Percentiles rank a stretch among this genome's conserved stretches.
Evolutionary conservation across 495 filamentous ascomycete genomes (phyloP).

Genomic region (Cudoniella acicularis): DNA sequence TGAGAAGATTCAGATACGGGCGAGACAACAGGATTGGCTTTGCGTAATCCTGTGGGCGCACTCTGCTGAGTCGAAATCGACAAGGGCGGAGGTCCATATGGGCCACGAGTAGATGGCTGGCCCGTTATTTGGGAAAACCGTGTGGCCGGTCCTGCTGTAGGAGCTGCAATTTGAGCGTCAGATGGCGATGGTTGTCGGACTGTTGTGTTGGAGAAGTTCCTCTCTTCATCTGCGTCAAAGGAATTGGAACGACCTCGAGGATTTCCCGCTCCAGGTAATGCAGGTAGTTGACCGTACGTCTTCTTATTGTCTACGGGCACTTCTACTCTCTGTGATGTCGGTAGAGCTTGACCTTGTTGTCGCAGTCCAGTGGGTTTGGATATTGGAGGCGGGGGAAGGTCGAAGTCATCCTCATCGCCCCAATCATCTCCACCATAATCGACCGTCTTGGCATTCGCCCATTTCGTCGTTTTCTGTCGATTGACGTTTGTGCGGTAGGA

Average conservation of each 20-base stretch:
- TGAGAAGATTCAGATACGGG: constrained; percentile 12
- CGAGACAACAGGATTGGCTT: constrained; percentile 9
- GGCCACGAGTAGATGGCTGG: constrained; percentile 11
- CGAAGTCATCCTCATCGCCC: constrained; percentile 75
- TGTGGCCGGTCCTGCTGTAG: constrained; percentile 8
- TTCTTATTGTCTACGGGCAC: constrained; percentile 12
- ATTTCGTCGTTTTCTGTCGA: constrained; percentile 88
- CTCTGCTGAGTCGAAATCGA: constrained; percentile 12
- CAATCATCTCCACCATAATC: constrained; percentile 94
- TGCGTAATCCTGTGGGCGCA: constrained; percentile 11
- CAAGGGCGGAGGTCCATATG: constrained; percentile 13
- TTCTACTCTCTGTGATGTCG: neutral
- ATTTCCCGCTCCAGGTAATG: constrained; percentile 12
- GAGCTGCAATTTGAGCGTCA: neutral
- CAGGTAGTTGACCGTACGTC: constrained; percentile 26
- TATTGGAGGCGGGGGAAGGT: constrained; percentile 41
- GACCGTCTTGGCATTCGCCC: constrained; percentile 84
- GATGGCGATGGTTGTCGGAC: constrained; percentile 17
- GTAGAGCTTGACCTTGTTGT: constrained; percentile 27
- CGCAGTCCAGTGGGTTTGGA: constrained; percentile 37
- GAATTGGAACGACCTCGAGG: constrained; percentile 32
- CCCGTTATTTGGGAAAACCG: constrained; percentile 26
- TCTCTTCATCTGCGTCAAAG: constrained; percentile 48
- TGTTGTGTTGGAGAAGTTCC: constrained; percentile 32
- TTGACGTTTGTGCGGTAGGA: constrained; percentile 72